These are phyloP conservation scores for Gossypium ekmanianum DNA, from an alignment of 345 rosid species.

Conservation along the genomic window DNA sequence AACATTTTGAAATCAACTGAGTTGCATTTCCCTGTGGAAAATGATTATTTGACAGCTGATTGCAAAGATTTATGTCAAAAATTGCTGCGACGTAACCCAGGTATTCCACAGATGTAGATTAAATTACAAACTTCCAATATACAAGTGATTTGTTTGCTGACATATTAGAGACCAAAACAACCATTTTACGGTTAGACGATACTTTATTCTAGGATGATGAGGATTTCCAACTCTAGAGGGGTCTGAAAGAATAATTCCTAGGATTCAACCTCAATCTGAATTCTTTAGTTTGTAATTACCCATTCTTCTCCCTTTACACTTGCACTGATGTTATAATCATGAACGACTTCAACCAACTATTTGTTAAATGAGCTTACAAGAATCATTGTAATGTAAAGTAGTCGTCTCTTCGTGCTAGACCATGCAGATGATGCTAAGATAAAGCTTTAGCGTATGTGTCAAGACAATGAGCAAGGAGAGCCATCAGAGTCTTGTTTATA, in stretches of 20 bases:
- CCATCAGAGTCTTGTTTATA: not conserved
- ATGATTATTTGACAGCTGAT: slow-evolving; percentile 50
- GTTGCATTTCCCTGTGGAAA: slow-evolving; percentile 66
- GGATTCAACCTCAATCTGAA: not conserved
- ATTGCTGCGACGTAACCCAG: slow-evolving; percentile 86
- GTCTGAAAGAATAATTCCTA: not conserved
- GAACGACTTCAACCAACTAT: slow-evolving; percentile 9
- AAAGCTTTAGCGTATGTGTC: not conserved
- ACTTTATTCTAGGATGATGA: not conserved
- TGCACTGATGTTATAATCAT: not conserved
- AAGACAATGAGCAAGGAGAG: not conserved
- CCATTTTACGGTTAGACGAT: not conserved
- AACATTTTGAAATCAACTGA: slow-evolving; percentile 79
- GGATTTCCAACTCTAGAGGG: not conserved
- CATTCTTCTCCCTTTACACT: not conserved
- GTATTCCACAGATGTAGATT: slow-evolving; percentile 35
- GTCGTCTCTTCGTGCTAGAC: not conserved
- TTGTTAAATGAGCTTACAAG: not conserved
- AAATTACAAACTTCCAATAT: not conserved
- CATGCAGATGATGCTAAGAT: slow-evolving; percentile 8
- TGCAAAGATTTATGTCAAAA: slow-evolving; percentile 90
- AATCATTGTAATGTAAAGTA: slow-evolving; percentile 7
- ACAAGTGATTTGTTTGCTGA: not conserved
- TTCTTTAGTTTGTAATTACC: not conserved
- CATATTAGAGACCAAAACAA: not conserved